Percentiles rank a stretch among this genome's conserved stretches.
These are phyloP conservation scores for Boletus albobrunnescens DNA, from an alignment of 1,284 basidiomycete species.

Conservation along the genomic window DNA sequence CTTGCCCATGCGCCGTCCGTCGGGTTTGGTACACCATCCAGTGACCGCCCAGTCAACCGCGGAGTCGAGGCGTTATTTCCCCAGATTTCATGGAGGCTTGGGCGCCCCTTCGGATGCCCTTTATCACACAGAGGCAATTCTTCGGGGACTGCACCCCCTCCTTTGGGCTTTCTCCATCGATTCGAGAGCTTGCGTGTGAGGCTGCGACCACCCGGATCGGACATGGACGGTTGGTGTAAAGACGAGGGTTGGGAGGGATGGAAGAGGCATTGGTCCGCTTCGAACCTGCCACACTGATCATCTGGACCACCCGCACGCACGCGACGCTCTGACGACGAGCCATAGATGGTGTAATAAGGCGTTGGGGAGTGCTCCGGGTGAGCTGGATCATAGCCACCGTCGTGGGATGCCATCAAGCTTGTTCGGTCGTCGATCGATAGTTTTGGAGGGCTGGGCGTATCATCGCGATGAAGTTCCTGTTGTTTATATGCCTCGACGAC, in stretches of 20 bases:
- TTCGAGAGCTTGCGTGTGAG: slow-evolving; percentile 39
- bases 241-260: background rate
- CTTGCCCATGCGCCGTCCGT: slow-evolving; percentile 9
- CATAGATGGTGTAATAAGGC: slow-evolving; percentile 56
- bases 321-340: slow-evolving; percentile 41
- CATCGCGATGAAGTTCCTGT: slow-evolving; percentile 37
- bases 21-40: slow-evolving; percentile 15
- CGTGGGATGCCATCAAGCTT: slow-evolving; percentile 8
- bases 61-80: slow-evolving; percentile 18
- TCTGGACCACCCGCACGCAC: slow-evolving; percentile 43
- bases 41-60: slow-evolving; percentile 10
- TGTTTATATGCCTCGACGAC: slow-evolving; percentile 58
- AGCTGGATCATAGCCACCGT: slow-evolving; percentile 12
- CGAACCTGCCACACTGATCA: slow-evolving; percentile 26
- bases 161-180: slow-evolving; percentile 38
- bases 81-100: slow-evolving; percentile 37
- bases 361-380: slow-evolving; percentile 21
- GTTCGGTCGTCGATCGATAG: slow-evolving; percentile 11
- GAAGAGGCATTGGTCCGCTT: slow-evolving; percentile 3
- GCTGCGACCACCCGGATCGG: slow-evolving; percentile 12
- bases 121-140: slow-evolving; percentile 4
- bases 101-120: slow-evolving; percentile 23
- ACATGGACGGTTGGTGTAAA: slow-evolving; percentile 12
- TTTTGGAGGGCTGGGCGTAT: slow-evolving; percentile 5
- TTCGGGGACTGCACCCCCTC: slow-evolving; percentile 17